phyloP scores from a whole-genome alignment of 192 early-diverging fungal genomes.

The Obelidium mucronatum region DNA sequence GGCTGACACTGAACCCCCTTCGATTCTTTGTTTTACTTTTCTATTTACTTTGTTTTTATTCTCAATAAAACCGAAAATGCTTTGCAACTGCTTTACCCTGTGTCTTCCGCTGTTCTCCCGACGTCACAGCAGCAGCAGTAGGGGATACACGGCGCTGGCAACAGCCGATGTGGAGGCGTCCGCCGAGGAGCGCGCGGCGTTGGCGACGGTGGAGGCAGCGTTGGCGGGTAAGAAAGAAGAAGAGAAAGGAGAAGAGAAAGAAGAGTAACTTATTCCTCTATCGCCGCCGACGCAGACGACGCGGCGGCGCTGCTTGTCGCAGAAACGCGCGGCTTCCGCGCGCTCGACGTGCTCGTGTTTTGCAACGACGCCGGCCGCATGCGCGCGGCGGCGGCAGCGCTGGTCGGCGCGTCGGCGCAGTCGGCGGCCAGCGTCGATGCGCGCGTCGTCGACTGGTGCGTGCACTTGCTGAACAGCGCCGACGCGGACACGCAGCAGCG shows the following conservation, averaged over 20 bases:
- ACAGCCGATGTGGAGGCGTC: neutral
- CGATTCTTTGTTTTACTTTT: no score
- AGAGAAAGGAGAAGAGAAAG: no score
- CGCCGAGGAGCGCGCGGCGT: neutral
- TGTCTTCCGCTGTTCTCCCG: neutral
- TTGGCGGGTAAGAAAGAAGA: no score
- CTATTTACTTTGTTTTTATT: no score
- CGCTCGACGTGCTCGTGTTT: neutral
- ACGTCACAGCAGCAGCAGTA: neutral
- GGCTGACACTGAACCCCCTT: no score
- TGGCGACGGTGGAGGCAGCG: no score
- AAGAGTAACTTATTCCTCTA: no score
- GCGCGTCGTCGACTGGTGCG: conserved; percentile 4
- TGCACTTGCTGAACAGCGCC: conserved; percentile 79
- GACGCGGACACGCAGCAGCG: conserved; percentile 86
- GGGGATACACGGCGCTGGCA: neutral
- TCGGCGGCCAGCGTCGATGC: neutral
- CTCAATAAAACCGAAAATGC: no score
- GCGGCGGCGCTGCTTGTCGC: no score
- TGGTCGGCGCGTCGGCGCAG: neutral
- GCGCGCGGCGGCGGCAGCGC: neutral
- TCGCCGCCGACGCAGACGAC: no score
- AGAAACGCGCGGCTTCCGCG: neutral
- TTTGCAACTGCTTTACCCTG: neutral
- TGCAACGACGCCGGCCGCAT: neutral